Evolutionary conservation across 2,329 filamentous ascomycete genomes (phyloP).

Genomic region (Byssochlamys sp.): DNA sequence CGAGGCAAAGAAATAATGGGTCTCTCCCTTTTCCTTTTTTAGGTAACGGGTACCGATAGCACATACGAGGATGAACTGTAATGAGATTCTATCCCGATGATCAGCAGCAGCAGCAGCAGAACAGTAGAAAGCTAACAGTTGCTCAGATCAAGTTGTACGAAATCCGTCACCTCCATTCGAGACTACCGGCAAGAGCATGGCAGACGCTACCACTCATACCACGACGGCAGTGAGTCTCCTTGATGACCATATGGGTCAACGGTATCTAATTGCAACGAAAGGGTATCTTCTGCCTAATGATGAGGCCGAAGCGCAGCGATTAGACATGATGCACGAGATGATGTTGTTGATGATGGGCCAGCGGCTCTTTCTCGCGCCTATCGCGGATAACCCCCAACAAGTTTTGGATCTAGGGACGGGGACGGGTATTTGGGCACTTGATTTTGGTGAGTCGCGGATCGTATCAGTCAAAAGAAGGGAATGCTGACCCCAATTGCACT

Average conservation of each 20-base stretch:
- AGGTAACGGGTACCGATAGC: neutral
- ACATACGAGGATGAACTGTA: neutral
- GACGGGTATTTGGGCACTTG: neutral
- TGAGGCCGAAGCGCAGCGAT: conserved; percentile 5
- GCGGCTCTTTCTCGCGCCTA: neutral
- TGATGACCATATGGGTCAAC: neutral
- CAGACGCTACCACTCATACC: conserved; percentile 9
- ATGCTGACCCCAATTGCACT: neutral
- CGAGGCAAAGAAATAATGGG: neutral
- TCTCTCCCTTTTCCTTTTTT: neutral
- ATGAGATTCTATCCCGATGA: neutral
- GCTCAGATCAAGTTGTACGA: neutral
- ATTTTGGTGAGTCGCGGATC: neutral
- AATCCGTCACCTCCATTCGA: neutral
- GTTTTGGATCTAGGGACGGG: neutral
- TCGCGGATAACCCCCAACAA: neutral
- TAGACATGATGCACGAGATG: conserved; percentile 8
- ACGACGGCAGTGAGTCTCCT: neutral
- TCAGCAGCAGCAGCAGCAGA: neutral
- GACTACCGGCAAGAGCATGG: conserved; percentile 12
- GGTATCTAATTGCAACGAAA: conserved; percentile 3
- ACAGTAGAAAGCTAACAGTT: neutral
- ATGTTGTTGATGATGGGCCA: neutral
- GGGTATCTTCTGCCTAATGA: conserved; percentile 9
- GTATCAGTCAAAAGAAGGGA: neutral